Conservation (phyloP, 768 basidiomycete genomes). For the Amanita inopinata region DNA sequence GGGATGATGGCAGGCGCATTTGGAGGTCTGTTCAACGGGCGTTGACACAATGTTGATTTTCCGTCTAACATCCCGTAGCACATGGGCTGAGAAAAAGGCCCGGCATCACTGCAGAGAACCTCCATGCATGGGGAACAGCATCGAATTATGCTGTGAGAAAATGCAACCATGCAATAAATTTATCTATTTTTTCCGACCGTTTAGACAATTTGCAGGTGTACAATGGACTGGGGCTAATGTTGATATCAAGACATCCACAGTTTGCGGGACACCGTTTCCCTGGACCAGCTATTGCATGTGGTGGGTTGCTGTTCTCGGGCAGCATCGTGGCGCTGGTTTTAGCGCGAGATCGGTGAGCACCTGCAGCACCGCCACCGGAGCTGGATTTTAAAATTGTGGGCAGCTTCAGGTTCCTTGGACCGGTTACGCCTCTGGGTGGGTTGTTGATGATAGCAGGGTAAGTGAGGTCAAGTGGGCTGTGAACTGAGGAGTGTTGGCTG, state of each 20-base stretch:
- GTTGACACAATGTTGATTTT: not conserved
- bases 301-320: slow-evolving; percentile 51
- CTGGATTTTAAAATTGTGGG: slow-evolving; percentile 4
- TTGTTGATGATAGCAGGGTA: slow-evolving; percentile 60
- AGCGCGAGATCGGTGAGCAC: slow-evolving; percentile 30
- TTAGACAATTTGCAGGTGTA: slow-evolving; percentile 33
- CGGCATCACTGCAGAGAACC: slow-evolving; percentile 38
- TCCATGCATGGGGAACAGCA: slow-evolving; percentile 56
- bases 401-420: slow-evolving; percentile 44
- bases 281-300: slow-evolving; percentile 54
- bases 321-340: slow-evolving; percentile 50
- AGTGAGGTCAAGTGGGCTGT: slow-evolving; percentile 15
- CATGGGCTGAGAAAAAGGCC: slow-evolving; percentile 44
- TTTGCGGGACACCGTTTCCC: slow-evolving; percentile 54
- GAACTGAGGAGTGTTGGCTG: not conserved
- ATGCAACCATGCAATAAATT: not conserved
- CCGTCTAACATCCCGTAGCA: slow-evolving; percentile 19
- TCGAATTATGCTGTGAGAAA: slow-evolving; percentile 49
- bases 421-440: slow-evolving; percentile 60
- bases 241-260: slow-evolving; percentile 52
- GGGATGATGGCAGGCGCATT: slow-evolving; percentile 61
- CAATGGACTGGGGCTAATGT: slow-evolving; percentile 59
- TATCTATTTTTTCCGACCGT: not conserved
- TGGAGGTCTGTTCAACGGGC: slow-evolving; percentile 29
- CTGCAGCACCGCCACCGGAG: slow-evolving; percentile 13